These are phyloP conservation scores for Cyberlindnera subsufficiens DNA, from an alignment of 805 yeast species.

Conservation along the genomic window DNA sequence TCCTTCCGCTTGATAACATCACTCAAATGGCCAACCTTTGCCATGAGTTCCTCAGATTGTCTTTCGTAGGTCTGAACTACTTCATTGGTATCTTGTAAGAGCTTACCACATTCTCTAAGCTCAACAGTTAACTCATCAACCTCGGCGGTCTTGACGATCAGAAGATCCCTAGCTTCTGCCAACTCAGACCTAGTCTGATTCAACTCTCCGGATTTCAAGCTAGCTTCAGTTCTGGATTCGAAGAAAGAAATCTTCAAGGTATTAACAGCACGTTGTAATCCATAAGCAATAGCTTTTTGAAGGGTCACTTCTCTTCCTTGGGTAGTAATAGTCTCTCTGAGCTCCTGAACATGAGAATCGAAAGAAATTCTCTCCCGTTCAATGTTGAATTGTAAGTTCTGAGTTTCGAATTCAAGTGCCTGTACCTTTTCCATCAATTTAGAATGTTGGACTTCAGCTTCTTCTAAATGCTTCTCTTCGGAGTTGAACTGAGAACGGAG, in stretches of 20 bases:
- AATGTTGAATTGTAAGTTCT: background rate
- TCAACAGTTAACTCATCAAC: slow-evolving; percentile 22
- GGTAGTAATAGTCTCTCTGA: background rate
- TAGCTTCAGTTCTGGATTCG: background rate
- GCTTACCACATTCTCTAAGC: slow-evolving; percentile 2
- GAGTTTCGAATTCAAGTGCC: background rate
- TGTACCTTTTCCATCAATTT: background rate
- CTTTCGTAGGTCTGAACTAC: slow-evolving; percentile 1
- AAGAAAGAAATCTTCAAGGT: slow-evolving; percentile 5
- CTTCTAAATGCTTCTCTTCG: slow-evolving; percentile 3
- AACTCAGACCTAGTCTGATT: slow-evolving; percentile 1
- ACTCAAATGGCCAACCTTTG: background rate
- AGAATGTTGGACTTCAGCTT: slow-evolving; percentile 3
- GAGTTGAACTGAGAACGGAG: slow-evolving; percentile 1
- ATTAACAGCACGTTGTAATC: slow-evolving; percentile 9
- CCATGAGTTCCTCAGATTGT: background rate
- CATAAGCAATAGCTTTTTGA: slow-evolving; percentile 6
- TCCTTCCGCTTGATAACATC: slow-evolving; percentile 16
- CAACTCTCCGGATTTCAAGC: background rate
- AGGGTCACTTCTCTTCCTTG: slow-evolving; percentile 5
- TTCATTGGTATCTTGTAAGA: background rate
- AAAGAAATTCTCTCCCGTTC: slow-evolving; percentile 1
- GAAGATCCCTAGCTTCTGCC: slow-evolving; percentile 13
- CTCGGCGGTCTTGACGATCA: slow-evolving; percentile 23
- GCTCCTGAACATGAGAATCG: background rate